phyloP scores from a whole-genome alignment of 2,329 filamentous ascomycete species.

The Cercospora berteroae region DNA sequence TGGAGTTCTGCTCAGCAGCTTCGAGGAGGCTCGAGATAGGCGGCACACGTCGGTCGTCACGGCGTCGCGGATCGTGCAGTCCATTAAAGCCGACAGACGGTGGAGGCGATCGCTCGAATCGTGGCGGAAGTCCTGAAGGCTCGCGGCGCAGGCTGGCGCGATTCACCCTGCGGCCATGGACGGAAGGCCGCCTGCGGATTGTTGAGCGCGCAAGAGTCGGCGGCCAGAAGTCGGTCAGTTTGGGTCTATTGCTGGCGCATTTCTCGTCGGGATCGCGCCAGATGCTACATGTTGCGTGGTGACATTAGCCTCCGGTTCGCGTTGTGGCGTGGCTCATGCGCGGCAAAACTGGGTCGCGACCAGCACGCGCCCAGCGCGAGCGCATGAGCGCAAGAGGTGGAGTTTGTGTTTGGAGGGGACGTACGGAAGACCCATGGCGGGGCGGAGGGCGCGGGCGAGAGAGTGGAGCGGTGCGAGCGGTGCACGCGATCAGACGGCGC shows the following conservation, averaged over 20 bases:
- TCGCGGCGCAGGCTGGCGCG: slow-evolving; percentile 33
- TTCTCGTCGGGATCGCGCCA: slow-evolving; percentile 55
- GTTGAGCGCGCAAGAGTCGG: slow-evolving; percentile 50
- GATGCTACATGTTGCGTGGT: slow-evolving; percentile 37
- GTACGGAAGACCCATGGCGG: slow-evolving; percentile 52
- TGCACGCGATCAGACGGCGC: slow-evolving; percentile 27
- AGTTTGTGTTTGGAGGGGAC: slow-evolving; percentile 27
- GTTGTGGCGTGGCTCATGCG: slow-evolving; percentile 9
- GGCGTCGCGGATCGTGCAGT: slow-evolving; percentile 25
- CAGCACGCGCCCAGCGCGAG: slow-evolving; percentile 1
- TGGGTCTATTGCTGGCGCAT: slow-evolving; percentile 43
- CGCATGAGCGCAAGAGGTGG: slow-evolving; percentile 5
- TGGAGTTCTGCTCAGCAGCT: slow-evolving; percentile 25
- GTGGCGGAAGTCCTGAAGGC: slow-evolving; percentile 26
- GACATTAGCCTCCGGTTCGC: slow-evolving; percentile 16
- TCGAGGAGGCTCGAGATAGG: slow-evolving; percentile 35
- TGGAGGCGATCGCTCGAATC: slow-evolving; percentile 29
- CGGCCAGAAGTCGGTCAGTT: slow-evolving; percentile 44
- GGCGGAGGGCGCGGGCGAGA: slow-evolving; percentile 12
- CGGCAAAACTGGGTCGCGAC: slow-evolving; percentile 11
- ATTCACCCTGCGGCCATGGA: slow-evolving; percentile 32
- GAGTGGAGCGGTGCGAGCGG: slow-evolving; percentile 22
- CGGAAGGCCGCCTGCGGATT: slow-evolving; percentile 51
- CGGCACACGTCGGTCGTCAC: slow-evolving; percentile 29
- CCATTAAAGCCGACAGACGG: slow-evolving; percentile 23